phyloP scores from a whole-genome alignment of 2,329 filamentous ascomycete species.

The Podosphaera aphanis region DNA sequence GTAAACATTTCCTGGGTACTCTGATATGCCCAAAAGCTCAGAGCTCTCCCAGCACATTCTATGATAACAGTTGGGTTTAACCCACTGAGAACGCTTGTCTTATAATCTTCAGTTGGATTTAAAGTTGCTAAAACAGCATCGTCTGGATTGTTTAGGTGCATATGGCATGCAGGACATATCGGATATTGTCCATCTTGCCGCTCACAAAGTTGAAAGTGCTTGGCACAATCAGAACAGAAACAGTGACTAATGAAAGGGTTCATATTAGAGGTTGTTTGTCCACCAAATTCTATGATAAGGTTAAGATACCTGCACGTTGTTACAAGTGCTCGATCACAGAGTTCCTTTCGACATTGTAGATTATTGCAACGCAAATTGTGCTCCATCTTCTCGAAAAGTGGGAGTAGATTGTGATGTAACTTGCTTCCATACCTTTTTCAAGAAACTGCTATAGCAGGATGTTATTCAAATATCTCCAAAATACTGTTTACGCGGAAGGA shows the following conservation, averaged over 20 bases:
- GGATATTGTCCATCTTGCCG: slow-evolving; percentile 26
- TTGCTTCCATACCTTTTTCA: too few species aligned
- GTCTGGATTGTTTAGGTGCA: slow-evolving; percentile 43
- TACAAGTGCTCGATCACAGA: slow-evolving; percentile 52
- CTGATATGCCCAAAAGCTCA: slow-evolving; percentile 76
- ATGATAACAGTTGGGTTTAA: slow-evolving; percentile 61
- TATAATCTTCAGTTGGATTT: slow-evolving; percentile 70
- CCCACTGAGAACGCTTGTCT: slow-evolving; percentile 64
- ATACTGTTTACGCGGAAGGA: too few species aligned
- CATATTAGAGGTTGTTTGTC: slow-evolving; percentile 2
- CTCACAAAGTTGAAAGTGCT: slow-evolving; percentile 32
- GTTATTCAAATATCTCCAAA: too few species aligned
- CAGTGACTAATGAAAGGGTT: slow-evolving; percentile 38
- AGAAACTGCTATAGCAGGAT: too few species aligned
- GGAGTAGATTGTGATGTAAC: too few species aligned
- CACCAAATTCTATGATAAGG: neutral
- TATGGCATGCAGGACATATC: slow-evolving; percentile 54
- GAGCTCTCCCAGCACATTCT: slow-evolving; percentile 59
- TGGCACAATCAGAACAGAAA: slow-evolving; percentile 58
- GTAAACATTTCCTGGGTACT: slow-evolving; percentile 58
- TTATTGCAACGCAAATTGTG: slow-evolving; percentile 56
- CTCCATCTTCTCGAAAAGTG: slow-evolving; percentile 55
- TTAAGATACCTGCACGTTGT: slow-evolving; percentile 59
- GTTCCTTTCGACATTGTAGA: slow-evolving; percentile 46
- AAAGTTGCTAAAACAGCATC: slow-evolving; percentile 51